Evolutionary conservation across 2,329 filamentous ascomycete species (phyloP).

Genomic region (Colletotrichum lentis): DNA sequence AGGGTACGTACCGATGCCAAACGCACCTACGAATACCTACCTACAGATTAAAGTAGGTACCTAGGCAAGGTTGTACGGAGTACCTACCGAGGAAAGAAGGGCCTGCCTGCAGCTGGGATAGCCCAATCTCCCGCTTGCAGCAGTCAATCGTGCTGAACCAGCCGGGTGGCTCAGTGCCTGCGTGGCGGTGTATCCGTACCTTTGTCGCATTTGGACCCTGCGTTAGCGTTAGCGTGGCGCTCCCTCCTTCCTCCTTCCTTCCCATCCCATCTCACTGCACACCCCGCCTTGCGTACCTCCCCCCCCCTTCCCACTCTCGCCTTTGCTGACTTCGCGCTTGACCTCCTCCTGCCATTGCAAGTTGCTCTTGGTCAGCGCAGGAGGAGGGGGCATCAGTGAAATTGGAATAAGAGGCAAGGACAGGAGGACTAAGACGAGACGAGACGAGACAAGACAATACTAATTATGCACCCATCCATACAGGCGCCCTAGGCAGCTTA

Average conservation of each 20-base stretch:
- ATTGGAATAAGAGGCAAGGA: background rate
- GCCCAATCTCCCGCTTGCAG: conserved; percentile 11
- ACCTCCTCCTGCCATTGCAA: background rate
- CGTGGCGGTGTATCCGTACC: background rate
- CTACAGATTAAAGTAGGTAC: no score
- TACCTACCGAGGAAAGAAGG: background rate
- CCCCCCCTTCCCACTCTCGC: background rate
- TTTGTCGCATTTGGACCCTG: conserved; percentile 5
- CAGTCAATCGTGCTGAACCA: background rate
- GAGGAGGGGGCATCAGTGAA: background rate
- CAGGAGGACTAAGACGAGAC: background rate
- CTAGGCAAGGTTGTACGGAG: no score
- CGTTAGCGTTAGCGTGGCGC: background rate
- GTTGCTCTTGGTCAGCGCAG: conserved; percentile 9
- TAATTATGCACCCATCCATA: background rate
- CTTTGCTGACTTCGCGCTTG: background rate
- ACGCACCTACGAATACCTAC: background rate
- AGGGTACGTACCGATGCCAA: background rate
- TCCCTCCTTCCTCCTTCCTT: background rate
- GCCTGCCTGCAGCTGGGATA: background rate
- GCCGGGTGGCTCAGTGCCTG: background rate
- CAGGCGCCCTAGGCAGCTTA: background rate
- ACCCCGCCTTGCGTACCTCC: background rate
- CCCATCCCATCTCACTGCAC: background rate
- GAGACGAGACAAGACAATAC: background rate